A percentile compares a stretch with the other conserved stretches of the same genome.
Evolutionary conservation across 2,329 filamentous ascomycete genomes (phyloP).

Genomic region (Beauveria australis): DNA sequence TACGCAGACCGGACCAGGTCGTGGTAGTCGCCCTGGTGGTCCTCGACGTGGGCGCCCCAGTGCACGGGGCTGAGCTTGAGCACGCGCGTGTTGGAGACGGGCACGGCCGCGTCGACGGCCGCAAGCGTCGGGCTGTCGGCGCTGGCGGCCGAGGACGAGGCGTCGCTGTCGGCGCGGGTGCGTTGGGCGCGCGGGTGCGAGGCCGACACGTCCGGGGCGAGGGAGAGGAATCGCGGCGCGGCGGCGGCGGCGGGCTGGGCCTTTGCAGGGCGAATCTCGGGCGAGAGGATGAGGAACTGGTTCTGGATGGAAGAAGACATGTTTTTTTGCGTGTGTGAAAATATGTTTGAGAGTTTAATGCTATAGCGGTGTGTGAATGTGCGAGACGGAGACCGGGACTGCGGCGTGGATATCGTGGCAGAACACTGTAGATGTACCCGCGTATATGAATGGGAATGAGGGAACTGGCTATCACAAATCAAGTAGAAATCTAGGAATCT

Average conservation of each 20-base stretch:
- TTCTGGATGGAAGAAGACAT: slow-evolving; percentile 9
- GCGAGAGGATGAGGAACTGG: slow-evolving; percentile 5
- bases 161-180: slow-evolving; percentile 17
- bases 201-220: slow-evolving; percentile 50
- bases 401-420: no score
- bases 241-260: not conserved
- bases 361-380: not conserved
- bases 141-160: slow-evolving; percentile 15
- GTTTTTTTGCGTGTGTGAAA: not conserved
- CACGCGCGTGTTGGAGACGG: slow-evolving; percentile 35
- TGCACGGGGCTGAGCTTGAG: slow-evolving; percentile 58
- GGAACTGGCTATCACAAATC: not conserved
- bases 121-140: slow-evolving; percentile 17
- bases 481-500: not conserved
- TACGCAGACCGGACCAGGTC: slow-evolving; percentile 24
- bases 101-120: slow-evolving; percentile 36
- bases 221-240: slow-evolving; percentile 38
- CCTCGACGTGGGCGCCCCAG: slow-evolving; percentile 51
- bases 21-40: slow-evolving; percentile 49
- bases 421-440: no score
- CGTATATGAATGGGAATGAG: not conserved
- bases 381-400: no score
- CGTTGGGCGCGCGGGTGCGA: slow-evolving; percentile 42
- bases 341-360: not conserved
- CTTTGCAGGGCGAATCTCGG: slow-evolving; percentile 1